phyloP scores from a whole-genome alignment of 2,329 filamentous ascomycete genomes.

The Calonectria pseudoturangicola region DNA sequence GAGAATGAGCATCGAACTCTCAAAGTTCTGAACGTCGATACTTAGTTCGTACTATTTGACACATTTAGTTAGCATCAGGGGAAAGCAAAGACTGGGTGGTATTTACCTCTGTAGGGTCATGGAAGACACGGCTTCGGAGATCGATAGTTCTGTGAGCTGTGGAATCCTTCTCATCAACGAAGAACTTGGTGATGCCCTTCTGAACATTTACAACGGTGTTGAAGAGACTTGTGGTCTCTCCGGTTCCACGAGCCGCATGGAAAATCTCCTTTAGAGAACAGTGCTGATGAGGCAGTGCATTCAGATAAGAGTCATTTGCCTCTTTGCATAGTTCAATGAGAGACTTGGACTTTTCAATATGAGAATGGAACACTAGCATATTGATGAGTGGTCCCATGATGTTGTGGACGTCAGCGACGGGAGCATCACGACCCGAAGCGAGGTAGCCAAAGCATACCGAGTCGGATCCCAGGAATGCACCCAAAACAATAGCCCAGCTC shows the following conservation, averaged over 20 bases:
- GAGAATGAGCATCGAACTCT: background rate
- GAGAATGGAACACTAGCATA: background rate
- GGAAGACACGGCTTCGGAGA: background rate
- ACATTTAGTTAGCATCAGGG: background rate
- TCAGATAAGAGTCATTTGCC: background rate
- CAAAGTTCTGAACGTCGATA: constrained; percentile 2
- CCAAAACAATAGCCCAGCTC: background rate
- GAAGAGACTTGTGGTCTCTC: background rate
- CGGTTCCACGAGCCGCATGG: background rate
- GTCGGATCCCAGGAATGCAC: background rate
- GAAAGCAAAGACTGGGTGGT: background rate
- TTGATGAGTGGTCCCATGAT: constrained; percentile 14
- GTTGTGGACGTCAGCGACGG: background rate
- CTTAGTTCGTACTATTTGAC: constrained; percentile 7
- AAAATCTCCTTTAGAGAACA: constrained; percentile 7
- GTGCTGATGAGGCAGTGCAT: constrained; percentile 9
- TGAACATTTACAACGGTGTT: constrained; percentile 8
- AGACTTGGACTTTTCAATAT: background rate
- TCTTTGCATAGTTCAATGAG: background rate
- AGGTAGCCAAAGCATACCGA: constrained; percentile 1
- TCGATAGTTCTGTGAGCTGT: constrained; percentile 3
- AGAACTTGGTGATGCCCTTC: background rate
- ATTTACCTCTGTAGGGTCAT: constrained; percentile 4
- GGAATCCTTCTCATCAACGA: background rate
- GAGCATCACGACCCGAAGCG: constrained; percentile 3